Percentiles rank a stretch among this genome's conserved stretches.
These are phyloP conservation scores for Lecanosticta acicola DNA, from an alignment of 2,329 filamentous ascomycete genomes.

Conservation along the genomic window DNA sequence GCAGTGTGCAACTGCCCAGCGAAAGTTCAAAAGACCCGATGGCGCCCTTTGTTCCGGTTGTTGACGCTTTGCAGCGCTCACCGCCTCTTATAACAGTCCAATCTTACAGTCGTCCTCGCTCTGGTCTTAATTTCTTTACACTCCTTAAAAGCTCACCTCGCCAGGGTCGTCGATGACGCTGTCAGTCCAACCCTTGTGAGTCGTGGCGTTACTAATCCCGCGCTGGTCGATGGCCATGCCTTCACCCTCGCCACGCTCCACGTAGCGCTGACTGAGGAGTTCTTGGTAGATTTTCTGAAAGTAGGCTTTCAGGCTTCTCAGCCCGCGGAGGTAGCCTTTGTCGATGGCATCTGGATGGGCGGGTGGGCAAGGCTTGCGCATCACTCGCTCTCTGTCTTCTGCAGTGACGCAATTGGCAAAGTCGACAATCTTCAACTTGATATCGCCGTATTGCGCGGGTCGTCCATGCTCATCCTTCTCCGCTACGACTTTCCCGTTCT, in stretches of 20 bases:
- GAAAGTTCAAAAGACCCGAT: neutral
- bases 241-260: conserved; percentile 32
- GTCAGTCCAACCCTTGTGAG: conserved; percentile 21
- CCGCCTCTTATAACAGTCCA: too few relatives aligned
- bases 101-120: too few relatives aligned
- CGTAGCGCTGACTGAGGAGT: conserved; percentile 39
- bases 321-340: conserved; percentile 78
- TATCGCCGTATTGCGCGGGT: conserved; percentile 36
- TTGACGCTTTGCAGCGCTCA: too few relatives aligned
- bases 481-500: conserved; percentile 37
- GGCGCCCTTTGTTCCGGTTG: neutral
- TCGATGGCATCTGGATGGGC: conserved; percentile 75
- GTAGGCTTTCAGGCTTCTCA: conserved; percentile 73
- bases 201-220: conserved; percentile 22
- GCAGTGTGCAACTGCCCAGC: too few relatives aligned
- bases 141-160: conserved; percentile 15
- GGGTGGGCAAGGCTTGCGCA: conserved; percentile 62
- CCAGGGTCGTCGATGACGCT: conserved; percentile 17
- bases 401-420: conserved; percentile 97
- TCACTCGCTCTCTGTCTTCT: conserved; percentile 57
- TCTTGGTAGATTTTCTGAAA: conserved; percentile 84
- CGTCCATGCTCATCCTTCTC: conserved; percentile 11
- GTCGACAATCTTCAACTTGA: conserved; percentile 95
- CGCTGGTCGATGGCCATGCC: conserved; percentile 32
- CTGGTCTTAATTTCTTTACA: neutral